Evolutionary conservation across 2,329 filamentous ascomycete genomes (phyloP).

Genomic region (Simplicillium sp.): DNA sequence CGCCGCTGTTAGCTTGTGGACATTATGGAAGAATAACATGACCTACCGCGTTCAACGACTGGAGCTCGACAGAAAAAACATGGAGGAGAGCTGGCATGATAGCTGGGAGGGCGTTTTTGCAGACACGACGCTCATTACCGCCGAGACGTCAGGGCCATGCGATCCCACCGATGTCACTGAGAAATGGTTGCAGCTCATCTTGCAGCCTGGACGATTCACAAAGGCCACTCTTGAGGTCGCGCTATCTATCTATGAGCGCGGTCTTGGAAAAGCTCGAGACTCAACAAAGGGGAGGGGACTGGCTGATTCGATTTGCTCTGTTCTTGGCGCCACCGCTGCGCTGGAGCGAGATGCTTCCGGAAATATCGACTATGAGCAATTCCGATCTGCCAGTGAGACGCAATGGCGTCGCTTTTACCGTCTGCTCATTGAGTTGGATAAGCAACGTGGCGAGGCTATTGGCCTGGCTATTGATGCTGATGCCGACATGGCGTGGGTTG

Average conservation of each 20-base stretch:
- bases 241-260: conserved; percentile 70
- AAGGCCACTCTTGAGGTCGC: conserved; percentile 74
- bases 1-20: conserved; percentile 57
- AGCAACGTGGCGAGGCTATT: conserved; percentile 72
- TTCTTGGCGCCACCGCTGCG: conserved; percentile 60
- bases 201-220: conserved; percentile 77
- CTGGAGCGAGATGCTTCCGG: conserved; percentile 53
- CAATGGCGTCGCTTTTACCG: conserved; percentile 91
- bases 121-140: conserved; percentile 44
- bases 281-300: conserved; percentile 45
- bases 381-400: conserved; percentile 61
- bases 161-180: conserved; percentile 65
- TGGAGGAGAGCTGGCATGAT: conserved; percentile 51
- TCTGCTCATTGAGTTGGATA: conserved; percentile 76
- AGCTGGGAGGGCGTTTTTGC: conserved; percentile 63
- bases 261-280: conserved; percentile 27
- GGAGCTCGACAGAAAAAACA: conserved; percentile 59
- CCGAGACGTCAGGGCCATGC: conserved; percentile 49
- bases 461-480: conserved; percentile 65
- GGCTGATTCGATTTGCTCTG: conserved; percentile 66
- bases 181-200: conserved; percentile 76
- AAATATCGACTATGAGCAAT: conserved; percentile 65
- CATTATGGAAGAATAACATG: conserved; percentile 78
- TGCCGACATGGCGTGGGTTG: conserved; percentile 68
- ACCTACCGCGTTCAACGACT: conserved; percentile 66